phyloP scores from a whole-genome alignment of 2,329 filamentous ascomycete species.

The Aspergillus sp. region DNA sequence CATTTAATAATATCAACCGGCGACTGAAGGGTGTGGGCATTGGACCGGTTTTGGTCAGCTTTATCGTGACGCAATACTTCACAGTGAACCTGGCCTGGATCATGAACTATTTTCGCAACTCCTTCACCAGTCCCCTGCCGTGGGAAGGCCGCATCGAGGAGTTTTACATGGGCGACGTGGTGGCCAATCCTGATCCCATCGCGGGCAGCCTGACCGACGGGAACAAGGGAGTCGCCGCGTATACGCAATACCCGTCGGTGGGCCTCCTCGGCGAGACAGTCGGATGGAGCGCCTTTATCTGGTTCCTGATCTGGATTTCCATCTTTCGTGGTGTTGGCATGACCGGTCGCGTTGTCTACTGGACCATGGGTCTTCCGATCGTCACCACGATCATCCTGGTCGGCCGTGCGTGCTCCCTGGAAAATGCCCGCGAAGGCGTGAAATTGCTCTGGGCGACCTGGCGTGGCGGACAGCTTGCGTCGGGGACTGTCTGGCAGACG shows the following conservation, averaged over 20 bases:
- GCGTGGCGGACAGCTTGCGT: constrained; percentile 52
- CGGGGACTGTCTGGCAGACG: constrained; percentile 58
- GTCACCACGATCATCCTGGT: constrained; percentile 58
- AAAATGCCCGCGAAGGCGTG: constrained; percentile 55
- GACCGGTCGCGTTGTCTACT: constrained; percentile 60
- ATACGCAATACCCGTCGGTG: constrained; percentile 49
- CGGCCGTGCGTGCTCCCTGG: constrained; percentile 54
- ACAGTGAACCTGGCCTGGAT: constrained; percentile 60
- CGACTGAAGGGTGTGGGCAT: constrained; percentile 56
- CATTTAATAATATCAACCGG: constrained; percentile 54
- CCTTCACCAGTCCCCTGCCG: constrained; percentile 55
- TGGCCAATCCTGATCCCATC: constrained; percentile 48
- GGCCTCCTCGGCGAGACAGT: constrained; percentile 56
- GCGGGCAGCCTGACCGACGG: constrained; percentile 40
- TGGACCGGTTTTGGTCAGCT: constrained; percentile 53
- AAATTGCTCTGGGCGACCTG: constrained; percentile 50
- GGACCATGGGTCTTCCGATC: constrained; percentile 62
- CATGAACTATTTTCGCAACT: constrained; percentile 59
- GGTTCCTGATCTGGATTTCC: constrained; percentile 60
- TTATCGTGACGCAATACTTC: constrained; percentile 59
- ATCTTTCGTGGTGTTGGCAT: constrained; percentile 60
- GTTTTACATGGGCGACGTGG: constrained; percentile 54
- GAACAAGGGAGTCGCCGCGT: constrained; percentile 42
- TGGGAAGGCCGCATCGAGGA: constrained; percentile 53
- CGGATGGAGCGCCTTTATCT: constrained; percentile 59